These are phyloP conservation scores for Eucalyptus regnans DNA, from an alignment of 345 rosid species.

Conservation along the genomic window DNA sequence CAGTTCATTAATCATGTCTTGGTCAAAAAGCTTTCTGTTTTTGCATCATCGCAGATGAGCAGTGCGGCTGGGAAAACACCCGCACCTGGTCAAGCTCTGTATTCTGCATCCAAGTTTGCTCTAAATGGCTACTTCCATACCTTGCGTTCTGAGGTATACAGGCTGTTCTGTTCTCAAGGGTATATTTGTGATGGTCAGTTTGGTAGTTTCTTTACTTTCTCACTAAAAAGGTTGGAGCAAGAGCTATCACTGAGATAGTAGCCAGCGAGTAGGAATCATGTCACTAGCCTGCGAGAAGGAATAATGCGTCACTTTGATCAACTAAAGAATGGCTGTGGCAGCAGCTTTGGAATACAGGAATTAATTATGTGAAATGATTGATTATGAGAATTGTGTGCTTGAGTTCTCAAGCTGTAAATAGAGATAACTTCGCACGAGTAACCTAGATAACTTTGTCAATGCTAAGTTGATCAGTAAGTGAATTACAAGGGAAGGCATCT, in stretches of 20 bases:
- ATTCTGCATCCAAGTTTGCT: conserved; percentile 90
- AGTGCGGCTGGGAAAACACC: conserved; percentile 98
- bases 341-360: neutral
- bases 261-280: neutral
- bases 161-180: neutral
- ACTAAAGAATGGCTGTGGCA: neutral
- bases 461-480: neutral
- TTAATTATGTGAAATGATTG: neutral
- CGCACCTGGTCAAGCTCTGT: conserved; percentile 89
- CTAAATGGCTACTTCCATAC: conserved; percentile 86
- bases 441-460: neutral
- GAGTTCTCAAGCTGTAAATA: neutral
- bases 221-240: neutral
- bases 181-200: neutral
- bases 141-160: conserved; percentile 85
- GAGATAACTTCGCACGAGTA: neutral
- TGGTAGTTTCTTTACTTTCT: neutral
- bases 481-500: neutral
- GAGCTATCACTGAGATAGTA: neutral
- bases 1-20: neutral
- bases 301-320: neutral
- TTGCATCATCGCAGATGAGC: conserved; percentile 54
- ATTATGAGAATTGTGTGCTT: neutral
- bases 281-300: neutral
- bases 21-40: neutral